These are phyloP conservation scores for Ustilago xerochloae DNA, from an alignment of 1,284 basidiomycete genomes.

Conservation along the genomic window DNA sequence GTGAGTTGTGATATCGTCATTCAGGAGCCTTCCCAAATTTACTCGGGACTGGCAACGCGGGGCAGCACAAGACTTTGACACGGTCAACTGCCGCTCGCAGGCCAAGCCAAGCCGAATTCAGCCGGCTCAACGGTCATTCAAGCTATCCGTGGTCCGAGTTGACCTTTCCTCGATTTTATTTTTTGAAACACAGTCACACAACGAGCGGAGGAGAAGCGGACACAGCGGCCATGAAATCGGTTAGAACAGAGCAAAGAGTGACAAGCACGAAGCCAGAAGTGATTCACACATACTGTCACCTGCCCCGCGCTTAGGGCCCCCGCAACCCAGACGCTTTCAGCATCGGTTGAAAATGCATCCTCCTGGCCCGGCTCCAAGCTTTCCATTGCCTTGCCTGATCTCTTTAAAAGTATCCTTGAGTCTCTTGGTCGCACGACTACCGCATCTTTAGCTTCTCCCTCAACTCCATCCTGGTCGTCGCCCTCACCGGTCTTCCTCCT, in stretches of 20 bases:
- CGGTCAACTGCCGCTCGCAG: constrained; percentile 6
- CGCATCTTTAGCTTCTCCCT: not conserved
- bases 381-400: not conserved
- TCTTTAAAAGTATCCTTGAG: not conserved
- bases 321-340: not conserved
- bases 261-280: not conserved
- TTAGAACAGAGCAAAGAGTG: not conserved
- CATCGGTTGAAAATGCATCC: not conserved
- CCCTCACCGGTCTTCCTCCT: not conserved
- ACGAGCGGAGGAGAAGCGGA: constrained; percentile 9
- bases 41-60: not conserved
- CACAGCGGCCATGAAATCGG: constrained; percentile 1
- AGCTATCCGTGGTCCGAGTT: constrained; percentile 22
- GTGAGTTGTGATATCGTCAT: not conserved
- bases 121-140: constrained; percentile 31
- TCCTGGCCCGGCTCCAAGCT: not conserved
- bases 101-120: constrained; percentile 34
- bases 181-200: not conserved
- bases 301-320: constrained; percentile 4
- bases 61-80: constrained; percentile 1
- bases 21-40: not conserved
- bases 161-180: not conserved
- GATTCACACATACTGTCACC: not conserved
- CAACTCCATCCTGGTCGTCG: not conserved
- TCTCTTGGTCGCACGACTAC: not conserved